Evolutionary conservation across 2,329 filamentous ascomycete genomes (phyloP), one percentile per base, ranked within the genome.

Genomic region (Colletotrichum trifolii): DNA sequence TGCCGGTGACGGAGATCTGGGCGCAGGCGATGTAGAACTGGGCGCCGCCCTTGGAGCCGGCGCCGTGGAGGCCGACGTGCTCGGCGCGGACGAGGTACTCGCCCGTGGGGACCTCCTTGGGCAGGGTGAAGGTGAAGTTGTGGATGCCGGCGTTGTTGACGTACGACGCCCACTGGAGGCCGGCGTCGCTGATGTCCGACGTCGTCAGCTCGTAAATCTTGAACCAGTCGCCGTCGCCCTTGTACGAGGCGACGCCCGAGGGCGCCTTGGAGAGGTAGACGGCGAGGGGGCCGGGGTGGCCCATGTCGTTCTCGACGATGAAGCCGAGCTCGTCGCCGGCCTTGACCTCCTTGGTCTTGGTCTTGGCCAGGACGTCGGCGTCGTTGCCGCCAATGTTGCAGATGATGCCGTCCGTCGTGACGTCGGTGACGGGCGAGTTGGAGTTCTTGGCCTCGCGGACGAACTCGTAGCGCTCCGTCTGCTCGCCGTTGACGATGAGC

Each of bases 311-410:
- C 52, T 72, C 73, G 52, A 79, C 74, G 4, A 75, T 74, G 73
- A 82, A 82, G 43, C 79, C 79, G n/a, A 82, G 72, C 36, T 74
- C 72, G 52, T 79, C 74, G 39, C 79, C 79, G n/a, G 78, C 71
- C 6, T 73, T 69, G 46, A 81, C 76, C 39, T 72, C 69, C 68
- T 75, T 70, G 10, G 77, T 80, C 57, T 71, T 69, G 42, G 77
- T 80, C 64, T 73, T 74, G 54, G 76, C 72, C 38, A 74, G 73
- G 68, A 77, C 77, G 60, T 73, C 73, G 56, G 74, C 71, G 38
- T 77, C 77, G 46, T 75, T 70, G 35, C 76, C 77, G 15, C 77
- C 78, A 9, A 72, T 70, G 69, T 81, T 80, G 71, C 78, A 81
- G 60, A 78, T 60, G 60, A 81, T 75, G 69, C 77, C 71, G 34